phyloP scores from a whole-genome alignment of 495 filamentous ascomycete species.

The Penicillium robsamsonii region DNA sequence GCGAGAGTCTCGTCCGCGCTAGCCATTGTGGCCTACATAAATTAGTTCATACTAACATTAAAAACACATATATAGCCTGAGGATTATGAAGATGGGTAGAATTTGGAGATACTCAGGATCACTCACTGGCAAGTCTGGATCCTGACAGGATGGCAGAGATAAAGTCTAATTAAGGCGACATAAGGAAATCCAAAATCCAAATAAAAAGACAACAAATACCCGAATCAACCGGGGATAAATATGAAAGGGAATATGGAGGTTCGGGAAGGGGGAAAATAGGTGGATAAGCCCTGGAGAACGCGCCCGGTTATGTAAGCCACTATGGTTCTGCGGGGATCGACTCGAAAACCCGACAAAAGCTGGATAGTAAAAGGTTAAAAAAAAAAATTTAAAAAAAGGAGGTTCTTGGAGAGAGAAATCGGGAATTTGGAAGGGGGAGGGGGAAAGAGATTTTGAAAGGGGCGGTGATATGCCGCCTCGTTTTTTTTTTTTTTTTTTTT shows the following conservation, averaged over 20 bases:
- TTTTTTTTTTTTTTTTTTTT: slow-evolving; percentile 12
- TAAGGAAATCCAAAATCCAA: slow-evolving; percentile 25
- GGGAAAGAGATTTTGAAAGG: slow-evolving; percentile 24
- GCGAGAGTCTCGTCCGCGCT: slow-evolving; percentile 59
- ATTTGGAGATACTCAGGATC: slow-evolving; percentile 2
- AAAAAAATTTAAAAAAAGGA: background rate
- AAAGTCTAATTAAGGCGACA: slow-evolving; percentile 40
- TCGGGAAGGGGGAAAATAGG: slow-evolving; percentile 16
- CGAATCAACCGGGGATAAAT: slow-evolving; percentile 21
- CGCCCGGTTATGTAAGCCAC: slow-evolving; percentile 24
- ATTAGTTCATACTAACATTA: slow-evolving; percentile 8
- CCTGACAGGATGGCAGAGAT: slow-evolving; percentile 38
- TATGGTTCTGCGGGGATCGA: slow-evolving; percentile 22
- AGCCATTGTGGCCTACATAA: slow-evolving; percentile 50
- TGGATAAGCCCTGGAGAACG: slow-evolving; percentile 12
- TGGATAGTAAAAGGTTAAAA: slow-evolving; percentile 4
- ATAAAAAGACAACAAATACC: slow-evolving; percentile 15
- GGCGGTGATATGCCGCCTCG: slow-evolving; percentile 20
- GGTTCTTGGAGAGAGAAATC: slow-evolving; percentile 5
- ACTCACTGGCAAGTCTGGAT: slow-evolving; percentile 38
- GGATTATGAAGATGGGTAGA: background rate
- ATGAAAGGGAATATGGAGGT: slow-evolving; percentile 19
- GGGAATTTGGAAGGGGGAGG: background rate
- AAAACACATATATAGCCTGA: background rate
- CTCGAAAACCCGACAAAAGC: slow-evolving; percentile 5